A percentile compares a stretch with the other conserved stretches of the same genome.
phyloP scores from a whole-genome alignment of 495 filamentous ascomycete species.

The Staphylotrichum tortipilum region DNA sequence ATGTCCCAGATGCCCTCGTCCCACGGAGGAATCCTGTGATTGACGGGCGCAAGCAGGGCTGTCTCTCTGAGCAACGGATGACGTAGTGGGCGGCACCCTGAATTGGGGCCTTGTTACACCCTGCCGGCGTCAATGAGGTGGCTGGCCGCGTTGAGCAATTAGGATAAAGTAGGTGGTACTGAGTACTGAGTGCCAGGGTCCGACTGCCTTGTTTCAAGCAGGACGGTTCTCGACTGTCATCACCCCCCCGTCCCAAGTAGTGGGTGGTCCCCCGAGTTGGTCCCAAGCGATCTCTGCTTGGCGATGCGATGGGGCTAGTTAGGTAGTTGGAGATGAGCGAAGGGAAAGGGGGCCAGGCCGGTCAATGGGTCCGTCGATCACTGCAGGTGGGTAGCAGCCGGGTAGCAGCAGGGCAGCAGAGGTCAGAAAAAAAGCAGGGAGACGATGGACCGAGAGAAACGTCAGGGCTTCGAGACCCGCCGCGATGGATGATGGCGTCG shows the following conservation, averaged over 20 bases:
- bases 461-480: too few species aligned
- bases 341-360: neutral
- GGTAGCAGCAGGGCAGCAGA: neutral
- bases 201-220: constrained; percentile 3
- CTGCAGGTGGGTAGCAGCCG: neutral
- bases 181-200: neutral
- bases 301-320: too few species aligned
- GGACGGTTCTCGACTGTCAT: neutral
- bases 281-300: neutral
- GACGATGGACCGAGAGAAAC: neutral
- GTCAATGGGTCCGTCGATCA: constrained; percentile 1
- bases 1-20: too few species aligned
- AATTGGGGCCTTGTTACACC: neutral
- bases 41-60: too few species aligned
- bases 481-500: too few species aligned
- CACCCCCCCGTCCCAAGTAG: too few species aligned
- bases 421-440: neutral
- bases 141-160: neutral
- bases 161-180: neutral
- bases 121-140: neutral
- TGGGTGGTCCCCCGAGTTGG: too few species aligned
- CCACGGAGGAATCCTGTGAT: too few species aligned
- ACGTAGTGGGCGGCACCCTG: neutral
- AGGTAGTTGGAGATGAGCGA: too few species aligned
- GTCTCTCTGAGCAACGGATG: constrained; percentile 1